Conservation (phyloP, 129 eudicot genomes). For the sunflower (Helianthus annuus) region DNA sequence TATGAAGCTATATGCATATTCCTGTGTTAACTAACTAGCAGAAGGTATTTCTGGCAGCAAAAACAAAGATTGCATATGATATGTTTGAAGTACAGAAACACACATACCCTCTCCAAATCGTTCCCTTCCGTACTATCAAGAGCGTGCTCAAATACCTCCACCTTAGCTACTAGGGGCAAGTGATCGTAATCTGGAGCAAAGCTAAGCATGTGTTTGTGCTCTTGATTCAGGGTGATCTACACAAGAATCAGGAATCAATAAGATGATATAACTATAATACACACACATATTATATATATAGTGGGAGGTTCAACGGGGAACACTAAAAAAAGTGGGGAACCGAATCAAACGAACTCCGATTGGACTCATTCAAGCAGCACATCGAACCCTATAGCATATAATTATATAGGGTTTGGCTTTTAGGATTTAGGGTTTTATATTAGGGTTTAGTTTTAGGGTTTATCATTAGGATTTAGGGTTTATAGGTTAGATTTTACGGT, state of each 20-base stretch:
- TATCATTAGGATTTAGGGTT: no score
- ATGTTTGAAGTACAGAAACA: background rate
- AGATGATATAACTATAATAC: slow-evolving; percentile 11
- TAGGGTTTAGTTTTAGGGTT: no score
- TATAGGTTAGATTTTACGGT: no score
- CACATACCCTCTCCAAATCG: slow-evolving; percentile 32
- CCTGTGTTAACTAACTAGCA: background rate
- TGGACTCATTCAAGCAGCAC: no score
- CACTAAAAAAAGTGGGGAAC: no score
- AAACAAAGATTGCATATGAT: slow-evolving; percentile 2
- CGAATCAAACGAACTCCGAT: no score
- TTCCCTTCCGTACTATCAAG: slow-evolving; percentile 87
- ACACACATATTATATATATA: no score
- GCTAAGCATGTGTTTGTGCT: slow-evolving; percentile 8
- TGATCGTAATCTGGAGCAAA: slow-evolving; percentile 11
- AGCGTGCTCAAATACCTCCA: slow-evolving; percentile 52
- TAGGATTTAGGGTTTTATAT: no score
- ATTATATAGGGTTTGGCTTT: no score
- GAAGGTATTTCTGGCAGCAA: background rate
- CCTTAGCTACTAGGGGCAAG: background rate
- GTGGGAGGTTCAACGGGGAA: no score
- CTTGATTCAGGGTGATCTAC: slow-evolving; percentile 1
- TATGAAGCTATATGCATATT: background rate
- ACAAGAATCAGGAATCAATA: slow-evolving; percentile 3
- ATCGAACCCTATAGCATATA: no score